phyloP scores from a whole-genome alignment of 768 basidiomycete species.

The Tylopilus plumbeoviolaceoides region DNA sequence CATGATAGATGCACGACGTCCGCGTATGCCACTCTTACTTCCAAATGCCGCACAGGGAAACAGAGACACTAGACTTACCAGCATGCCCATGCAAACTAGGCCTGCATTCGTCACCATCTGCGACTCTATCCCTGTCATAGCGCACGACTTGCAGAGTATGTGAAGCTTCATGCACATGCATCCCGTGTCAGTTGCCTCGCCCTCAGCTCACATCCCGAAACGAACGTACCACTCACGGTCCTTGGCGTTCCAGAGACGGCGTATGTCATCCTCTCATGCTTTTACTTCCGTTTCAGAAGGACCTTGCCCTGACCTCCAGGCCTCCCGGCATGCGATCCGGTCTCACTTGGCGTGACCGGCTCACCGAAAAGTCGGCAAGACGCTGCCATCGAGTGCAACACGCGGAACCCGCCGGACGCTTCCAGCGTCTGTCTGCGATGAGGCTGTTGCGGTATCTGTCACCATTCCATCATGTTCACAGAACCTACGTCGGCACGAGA shows the following conservation, averaged over 20 bases:
- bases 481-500: too few species aligned
- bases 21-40: not conserved
- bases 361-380: not conserved
- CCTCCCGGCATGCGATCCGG: not conserved
- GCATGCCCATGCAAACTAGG: too few species aligned
- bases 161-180: not conserved
- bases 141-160: too few species aligned
- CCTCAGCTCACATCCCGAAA: not conserved
- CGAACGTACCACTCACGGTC: not conserved
- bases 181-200: not conserved
- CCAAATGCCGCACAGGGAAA: not conserved
- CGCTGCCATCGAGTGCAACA: not conserved
- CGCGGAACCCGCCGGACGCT: not conserved
- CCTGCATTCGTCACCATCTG: too few species aligned
- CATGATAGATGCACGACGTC: too few species aligned
- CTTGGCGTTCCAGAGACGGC: not conserved
- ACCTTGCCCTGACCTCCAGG: not conserved
- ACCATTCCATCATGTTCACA: not conserved
- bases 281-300: not conserved
- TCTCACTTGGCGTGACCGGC: not conserved
- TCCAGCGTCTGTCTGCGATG: not conserved
- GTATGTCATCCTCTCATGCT: not conserved
- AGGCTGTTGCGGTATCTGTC: not conserved
- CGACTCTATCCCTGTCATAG: too few species aligned
- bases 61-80: not conserved